These are phyloP conservation scores for Knoxia roxburghii DNA, from an alignment of 257 asterid genomes.

Conservation along the genomic window DNA sequence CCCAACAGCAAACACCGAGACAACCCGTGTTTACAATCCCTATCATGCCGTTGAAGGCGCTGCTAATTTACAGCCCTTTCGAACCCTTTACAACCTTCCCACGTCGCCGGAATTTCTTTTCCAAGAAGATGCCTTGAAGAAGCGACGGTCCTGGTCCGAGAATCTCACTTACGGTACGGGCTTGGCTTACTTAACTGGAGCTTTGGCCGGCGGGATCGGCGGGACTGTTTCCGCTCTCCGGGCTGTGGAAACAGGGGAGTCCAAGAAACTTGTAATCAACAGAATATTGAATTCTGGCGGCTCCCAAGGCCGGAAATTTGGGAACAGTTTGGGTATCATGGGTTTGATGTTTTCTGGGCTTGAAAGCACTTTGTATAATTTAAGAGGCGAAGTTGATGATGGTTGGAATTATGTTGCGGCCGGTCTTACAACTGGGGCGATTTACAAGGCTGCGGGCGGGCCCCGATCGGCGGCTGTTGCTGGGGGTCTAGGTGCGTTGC, in stretches of 20 bases:
- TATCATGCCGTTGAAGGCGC: background rate
- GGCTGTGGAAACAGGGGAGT: constrained; percentile 12
- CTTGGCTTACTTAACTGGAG: constrained; percentile 9
- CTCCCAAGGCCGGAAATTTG: constrained; percentile 6
- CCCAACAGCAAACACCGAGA: background rate
- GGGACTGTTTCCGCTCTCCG: constrained; percentile 8
- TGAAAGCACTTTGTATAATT: background rate
- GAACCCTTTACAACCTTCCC: constrained; percentile 12
- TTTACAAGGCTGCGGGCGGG: constrained; percentile 7
- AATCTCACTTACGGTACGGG: constrained; percentile 14
- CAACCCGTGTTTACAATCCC: constrained; percentile 15
- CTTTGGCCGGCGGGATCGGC: constrained; percentile 1
- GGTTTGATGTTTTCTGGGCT: constrained; percentile 18
- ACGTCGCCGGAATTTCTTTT: constrained; percentile 20
- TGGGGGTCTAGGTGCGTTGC: constrained; percentile 17
- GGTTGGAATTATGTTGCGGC: constrained; percentile 6
- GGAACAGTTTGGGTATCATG: constrained; percentile 10
- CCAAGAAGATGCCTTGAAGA: constrained; percentile 16
- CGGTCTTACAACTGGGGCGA: constrained; percentile 16
- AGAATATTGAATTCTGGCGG: constrained; percentile 16
- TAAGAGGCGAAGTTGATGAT: constrained; percentile 10
- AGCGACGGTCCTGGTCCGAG: constrained; percentile 11
- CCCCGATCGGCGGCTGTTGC: constrained; percentile 17
- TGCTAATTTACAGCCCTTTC: background rate
- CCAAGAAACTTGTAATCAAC: constrained; percentile 9